Base-by-base conservation (phyloP, 441 rosid species). In the Arabidopsis hybrid region DNA sequence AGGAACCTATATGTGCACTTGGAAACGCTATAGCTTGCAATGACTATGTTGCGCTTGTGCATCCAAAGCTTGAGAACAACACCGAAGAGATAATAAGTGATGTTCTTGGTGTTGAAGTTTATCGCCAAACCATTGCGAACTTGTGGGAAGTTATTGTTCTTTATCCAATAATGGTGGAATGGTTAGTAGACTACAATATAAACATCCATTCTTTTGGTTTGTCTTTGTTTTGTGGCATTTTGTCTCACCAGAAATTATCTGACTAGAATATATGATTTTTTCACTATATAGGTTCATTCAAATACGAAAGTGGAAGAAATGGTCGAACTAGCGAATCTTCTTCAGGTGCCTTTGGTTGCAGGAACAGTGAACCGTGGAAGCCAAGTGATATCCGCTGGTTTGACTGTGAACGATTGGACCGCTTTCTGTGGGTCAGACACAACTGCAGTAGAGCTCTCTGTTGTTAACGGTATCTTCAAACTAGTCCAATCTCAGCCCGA, bases 1-100 rank as follows among this genome's bases (percentile, higher is more conserved):
- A 91, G 6, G 98, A 93, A 88, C 89, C 67, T 66, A 69, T 93
- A 17, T 90, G 92, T 72, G 97, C 97, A 8, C 83, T 91, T 55
- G 97, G 98, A 9, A 93, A 91, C 52, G 83, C 89, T 61, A 83
- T 93, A 71, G 90, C 91, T 34, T 93, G 97, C 79, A 91, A 92
- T 79, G 97, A 92, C 64, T 86, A 90, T 80, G 92, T 90, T 62
- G 95, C 97, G 45, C 84, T 91, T 71, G 74, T 86, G 1, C 97
- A 93, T 75, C 87, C 95, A 9, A 91, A 89, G 74, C 86, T 91
- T 40, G 93, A 89, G 81, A 84, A 42, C 83, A 91, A 86, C 74
- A 89, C 95, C 0, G 90, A 84, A 77, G 95, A 92, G 81, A 74
- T 88, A 47, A 86, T 89, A 52, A 84, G 86, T 1, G 95, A 91